Percentiles rank a stretch among this genome's conserved stretches.
Evolutionary conservation across 2,329 filamentous ascomycete genomes (phyloP).

Genomic region (Colletotrichum sp.): DNA sequence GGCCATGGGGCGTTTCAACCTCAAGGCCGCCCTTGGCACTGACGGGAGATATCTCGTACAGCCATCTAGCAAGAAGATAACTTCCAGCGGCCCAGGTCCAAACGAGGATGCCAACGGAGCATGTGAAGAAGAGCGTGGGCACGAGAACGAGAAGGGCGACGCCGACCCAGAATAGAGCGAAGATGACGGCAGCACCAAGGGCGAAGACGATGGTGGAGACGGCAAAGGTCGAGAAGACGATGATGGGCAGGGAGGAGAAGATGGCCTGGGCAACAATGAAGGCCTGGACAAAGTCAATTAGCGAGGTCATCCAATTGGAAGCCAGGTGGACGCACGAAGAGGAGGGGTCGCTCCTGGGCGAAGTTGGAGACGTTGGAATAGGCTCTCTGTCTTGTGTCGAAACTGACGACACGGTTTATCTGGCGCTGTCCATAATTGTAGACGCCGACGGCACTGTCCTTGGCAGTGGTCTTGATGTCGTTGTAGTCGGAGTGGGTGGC

Average conservation of each 20-base stretch:
- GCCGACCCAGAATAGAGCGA: conserved; percentile 71
- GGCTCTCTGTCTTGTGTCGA: conserved; percentile 62
- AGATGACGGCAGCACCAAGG: conserved; percentile 65
- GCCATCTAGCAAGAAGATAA: conserved; percentile 56
- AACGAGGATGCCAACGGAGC: conserved; percentile 63
- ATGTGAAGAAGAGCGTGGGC: conserved; percentile 71
- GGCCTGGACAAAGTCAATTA: conserved; percentile 49
- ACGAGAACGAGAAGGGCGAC: conserved; percentile 71
- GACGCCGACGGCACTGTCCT: conserved; percentile 38
- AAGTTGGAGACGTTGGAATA: conserved; percentile 60
- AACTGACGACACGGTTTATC: conserved; percentile 60
- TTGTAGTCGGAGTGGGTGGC: conserved; percentile 20
- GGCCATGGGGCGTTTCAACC: conserved; percentile 24
- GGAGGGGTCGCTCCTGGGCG: conserved; percentile 67
- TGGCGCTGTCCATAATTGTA: conserved; percentile 47
- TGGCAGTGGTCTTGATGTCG: conserved; percentile 28
- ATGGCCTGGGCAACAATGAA: conserved; percentile 71
- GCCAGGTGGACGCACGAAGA: conserved; percentile 61
- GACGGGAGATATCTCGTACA: conserved; percentile 43
- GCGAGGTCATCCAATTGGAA: background rate
- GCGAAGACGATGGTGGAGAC: conserved; percentile 67
- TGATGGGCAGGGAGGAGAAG: conserved; percentile 69
- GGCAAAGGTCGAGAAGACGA: conserved; percentile 72
- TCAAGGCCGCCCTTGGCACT: conserved; percentile 23
- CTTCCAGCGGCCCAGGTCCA: conserved; percentile 72